phyloP scores from a whole-genome alignment of 805 yeast species.

The Yarrowia sp. region DNA sequence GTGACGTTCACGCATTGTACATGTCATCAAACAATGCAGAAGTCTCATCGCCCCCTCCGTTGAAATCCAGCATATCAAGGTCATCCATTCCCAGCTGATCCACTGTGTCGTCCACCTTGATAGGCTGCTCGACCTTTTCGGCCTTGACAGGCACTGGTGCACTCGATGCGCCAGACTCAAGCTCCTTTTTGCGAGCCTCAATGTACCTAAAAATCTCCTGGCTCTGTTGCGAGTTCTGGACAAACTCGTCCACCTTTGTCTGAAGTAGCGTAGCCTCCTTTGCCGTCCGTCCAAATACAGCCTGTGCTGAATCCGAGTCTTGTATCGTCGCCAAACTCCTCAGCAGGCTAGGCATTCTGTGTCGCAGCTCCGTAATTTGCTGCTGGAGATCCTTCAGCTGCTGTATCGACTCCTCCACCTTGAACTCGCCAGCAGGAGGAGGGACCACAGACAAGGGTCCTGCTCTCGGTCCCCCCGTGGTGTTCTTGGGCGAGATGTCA shows the following conservation, averaged over 20 bases:
- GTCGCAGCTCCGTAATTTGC: constrained; percentile 27
- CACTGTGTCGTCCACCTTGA: constrained; percentile 8
- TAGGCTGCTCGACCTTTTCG: neutral
- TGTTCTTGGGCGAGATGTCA: constrained; percentile 34
- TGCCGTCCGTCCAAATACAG: constrained; percentile 33
- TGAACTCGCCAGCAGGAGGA: constrained; percentile 1
- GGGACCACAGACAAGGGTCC: neutral
- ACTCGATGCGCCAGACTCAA: neutral
- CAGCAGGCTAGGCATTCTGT: constrained; percentile 28
- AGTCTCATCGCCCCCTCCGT: constrained; percentile 28
- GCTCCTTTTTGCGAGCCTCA: constrained; percentile 22
- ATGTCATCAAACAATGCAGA: constrained; percentile 39
- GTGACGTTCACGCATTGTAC: constrained; percentile 38
- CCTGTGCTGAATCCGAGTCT: constrained; percentile 27
- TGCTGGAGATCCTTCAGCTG: constrained; percentile 26
- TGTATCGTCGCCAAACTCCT: constrained; percentile 34
- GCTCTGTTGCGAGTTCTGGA: constrained; percentile 29
- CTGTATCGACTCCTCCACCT: constrained; percentile 29
- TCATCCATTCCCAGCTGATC: constrained; percentile 34
- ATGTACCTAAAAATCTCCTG: constrained; percentile 27
- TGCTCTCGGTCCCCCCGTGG: constrained; percentile 2
- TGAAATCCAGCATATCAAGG: constrained; percentile 52
- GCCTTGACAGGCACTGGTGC: neutral
- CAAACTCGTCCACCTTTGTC: constrained; percentile 37
- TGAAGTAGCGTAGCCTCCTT: constrained; percentile 33